A percentile compares a stretch with the other conserved stretches of the same genome.
Conservation (phyloP, 1,284 basidiomycete genomes). For the Cryptococcus wingfieldii region DNA sequence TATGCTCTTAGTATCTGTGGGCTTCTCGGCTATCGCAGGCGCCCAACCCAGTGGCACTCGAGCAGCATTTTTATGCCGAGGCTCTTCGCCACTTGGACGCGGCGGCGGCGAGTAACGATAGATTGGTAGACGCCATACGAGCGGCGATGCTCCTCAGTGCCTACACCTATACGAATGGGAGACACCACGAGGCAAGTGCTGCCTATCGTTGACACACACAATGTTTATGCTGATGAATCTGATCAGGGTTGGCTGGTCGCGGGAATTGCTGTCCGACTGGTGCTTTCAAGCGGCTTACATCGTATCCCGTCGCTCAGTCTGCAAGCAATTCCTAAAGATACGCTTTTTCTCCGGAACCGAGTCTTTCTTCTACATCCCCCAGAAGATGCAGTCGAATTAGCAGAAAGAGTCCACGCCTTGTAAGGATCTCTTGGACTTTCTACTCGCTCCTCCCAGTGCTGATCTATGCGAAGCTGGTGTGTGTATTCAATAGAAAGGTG, state of each 20-base stretch:
- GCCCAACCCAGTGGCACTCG: conserved; percentile 30
- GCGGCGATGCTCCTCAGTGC: conserved; percentile 39
- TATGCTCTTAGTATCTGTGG: conserved; percentile 39
- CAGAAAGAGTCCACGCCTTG: conserved; percentile 43
- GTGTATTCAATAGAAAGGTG: conserved; percentile 37
- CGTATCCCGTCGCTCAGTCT: conserved; percentile 34
- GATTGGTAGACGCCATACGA: conserved; percentile 39
- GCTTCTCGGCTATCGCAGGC: conserved; percentile 38
- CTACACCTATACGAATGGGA: conserved; percentile 37
- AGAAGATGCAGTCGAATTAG: conserved; percentile 41
- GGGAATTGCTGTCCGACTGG: conserved; percentile 33
- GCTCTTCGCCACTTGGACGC: conserved; percentile 33
- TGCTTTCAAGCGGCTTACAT: conserved; percentile 41
- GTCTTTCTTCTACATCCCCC: conserved; percentile 37
- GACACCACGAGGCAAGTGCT: conserved; percentile 35
- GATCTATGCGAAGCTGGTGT: conserved; percentile 30
- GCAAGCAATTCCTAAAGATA: conserved; percentile 14
- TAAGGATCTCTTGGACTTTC: conserved; percentile 13
- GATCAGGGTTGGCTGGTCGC: conserved; percentile 36
- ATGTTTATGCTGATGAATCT: background rate
- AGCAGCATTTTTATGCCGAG: conserved; percentile 36
- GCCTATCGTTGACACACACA: background rate
- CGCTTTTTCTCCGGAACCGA: conserved; percentile 33
- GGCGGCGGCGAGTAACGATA: conserved; percentile 33
- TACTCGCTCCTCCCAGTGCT: background rate